Evolutionary conservation across 768 basidiomycete genomes (phyloP), one percentile per base, ranked within the genome.

Genomic region (Trametes villosa): DNA sequence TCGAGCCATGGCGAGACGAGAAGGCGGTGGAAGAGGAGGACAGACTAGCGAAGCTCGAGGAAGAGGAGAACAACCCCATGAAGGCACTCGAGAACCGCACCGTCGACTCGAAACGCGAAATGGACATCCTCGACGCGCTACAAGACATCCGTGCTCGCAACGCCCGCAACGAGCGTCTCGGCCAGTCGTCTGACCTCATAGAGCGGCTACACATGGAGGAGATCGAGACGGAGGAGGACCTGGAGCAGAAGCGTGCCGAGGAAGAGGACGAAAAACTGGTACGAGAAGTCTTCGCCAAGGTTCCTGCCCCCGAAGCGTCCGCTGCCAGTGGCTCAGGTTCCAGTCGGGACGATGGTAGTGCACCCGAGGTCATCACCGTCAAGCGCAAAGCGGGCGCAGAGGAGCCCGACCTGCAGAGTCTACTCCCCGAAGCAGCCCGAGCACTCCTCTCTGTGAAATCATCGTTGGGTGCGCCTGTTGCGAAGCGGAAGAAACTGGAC

Each of bases 1-100:
- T 98, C 70, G 97, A 99, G 76, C 94, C 95, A 13, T 98, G 96
- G 96, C 77, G 94, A 68, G 94, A 95, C 56, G 89, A 94, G 70
- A 68, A 81, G 65, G 88, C 83, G 0, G 85, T 81, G 2, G 86
- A 92, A 67, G 91, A 93, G 69, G 89, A 88, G 70, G 96, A 99
- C 65, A 80, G 89, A 51, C 79, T 95, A 24, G 90, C 90, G 26
- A 88, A 89, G 70, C 74, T 94, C 24, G 94, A 96, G 69, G 94
- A 91, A 70, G 94, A 94, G 68, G 94, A 94, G 74, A 93, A 94
- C 74, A 94, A 97, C 69, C 94, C 97, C 3, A 99, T 99, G 96
- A 94, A 96, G 70, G 91, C 85, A 29, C 81, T 98, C 46, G 97
- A 99, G 81, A 92, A 93, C 73, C 88, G 92, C 53, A 95, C 94